Evolutionary conservation across 2,329 filamentous ascomycete species (phyloP).

Genomic region (Aspergillus sp.): DNA sequence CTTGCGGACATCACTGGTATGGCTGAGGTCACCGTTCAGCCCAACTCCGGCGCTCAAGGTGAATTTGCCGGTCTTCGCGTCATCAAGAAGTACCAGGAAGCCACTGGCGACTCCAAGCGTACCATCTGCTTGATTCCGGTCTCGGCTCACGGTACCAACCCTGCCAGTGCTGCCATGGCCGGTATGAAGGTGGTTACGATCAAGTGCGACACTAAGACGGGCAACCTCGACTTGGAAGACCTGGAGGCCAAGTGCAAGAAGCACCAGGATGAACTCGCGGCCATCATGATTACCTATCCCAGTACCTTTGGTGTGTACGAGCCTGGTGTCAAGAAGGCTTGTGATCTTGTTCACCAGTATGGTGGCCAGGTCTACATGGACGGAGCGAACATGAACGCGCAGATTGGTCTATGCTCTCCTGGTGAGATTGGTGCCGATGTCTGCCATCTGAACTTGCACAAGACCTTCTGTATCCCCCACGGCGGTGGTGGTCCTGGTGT

Average conservation of each 20-base stretch:
- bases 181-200: constrained; percentile 92
- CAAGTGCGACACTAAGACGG: constrained; percentile 85
- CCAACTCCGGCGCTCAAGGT: constrained; percentile 94
- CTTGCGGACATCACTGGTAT: constrained; percentile 86
- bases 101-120: constrained; percentile 66
- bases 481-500: constrained; percentile 93
- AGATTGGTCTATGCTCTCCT: constrained; percentile 92
- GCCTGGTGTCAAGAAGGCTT: constrained; percentile 82
- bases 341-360: constrained; percentile 80
- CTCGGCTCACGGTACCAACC: constrained; percentile 94
- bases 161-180: constrained; percentile 91
- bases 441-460: constrained; percentile 96
- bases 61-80: constrained; percentile 89
- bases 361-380: constrained; percentile 99
- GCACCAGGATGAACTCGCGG: constrained; percentile 80
- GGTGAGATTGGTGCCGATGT: constrained; percentile 96
- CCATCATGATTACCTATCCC: constrained; percentile 97
- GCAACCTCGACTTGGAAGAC: constrained; percentile 86
- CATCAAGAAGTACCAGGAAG: constrained; percentile 82
- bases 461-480: constrained; percentile 98
- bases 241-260: constrained; percentile 87
- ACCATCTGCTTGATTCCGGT: constrained; percentile 95
- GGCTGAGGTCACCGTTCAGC: constrained; percentile 85
- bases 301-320: constrained; percentile 96
- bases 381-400: constrained; percentile 97